Conservation (phyloP, 305 asterid genomes). For the Nicotiana rustica region DNA sequence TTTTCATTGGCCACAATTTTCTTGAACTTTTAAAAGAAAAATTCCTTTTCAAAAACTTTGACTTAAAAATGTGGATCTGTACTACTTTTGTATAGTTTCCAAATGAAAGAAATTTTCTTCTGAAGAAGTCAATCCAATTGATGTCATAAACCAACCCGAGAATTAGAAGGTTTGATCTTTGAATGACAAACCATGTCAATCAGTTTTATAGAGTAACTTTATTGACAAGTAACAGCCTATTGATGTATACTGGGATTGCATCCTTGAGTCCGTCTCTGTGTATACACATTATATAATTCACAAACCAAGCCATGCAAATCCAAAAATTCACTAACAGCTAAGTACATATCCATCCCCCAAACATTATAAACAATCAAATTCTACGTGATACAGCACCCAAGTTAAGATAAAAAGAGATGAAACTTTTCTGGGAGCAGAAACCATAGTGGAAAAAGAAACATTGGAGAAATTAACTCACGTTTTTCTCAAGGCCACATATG, state of each 20-base stretch:
- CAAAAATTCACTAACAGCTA: neutral
- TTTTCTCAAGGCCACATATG: slow-evolving; percentile 92
- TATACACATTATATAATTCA: neutral
- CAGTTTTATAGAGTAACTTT: neutral
- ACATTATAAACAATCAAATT: neutral
- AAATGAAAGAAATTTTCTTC: neutral
- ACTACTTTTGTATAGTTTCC: neutral
- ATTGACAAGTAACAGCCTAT: neutral
- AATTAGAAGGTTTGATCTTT: neutral
- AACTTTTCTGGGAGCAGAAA: slow-evolving; percentile 13
- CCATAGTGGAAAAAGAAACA: slow-evolving; percentile 31
- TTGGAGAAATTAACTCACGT: slow-evolving; percentile 64
- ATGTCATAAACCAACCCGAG: neutral
- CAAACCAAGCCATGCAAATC: slow-evolving; percentile 20
- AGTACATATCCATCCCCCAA: slow-evolving; percentile 17
- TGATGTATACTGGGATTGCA: slow-evolving; percentile 21
- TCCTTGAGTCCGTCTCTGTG: neutral
- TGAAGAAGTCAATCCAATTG: slow-evolving; percentile 3
- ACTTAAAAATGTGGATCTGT: neutral
- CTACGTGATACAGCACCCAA: slow-evolving; percentile 28
- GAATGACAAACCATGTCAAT: neutral
- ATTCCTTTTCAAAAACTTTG: neutral
- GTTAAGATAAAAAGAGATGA: neutral
- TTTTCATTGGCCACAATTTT: slow-evolving; percentile 8
- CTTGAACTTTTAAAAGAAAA: neutral